A percentile compares a stretch with the other conserved stretches of the same genome.
Conservation (phyloP, 2,329 filamentous ascomycete species). For the Neonectria coccinea region DNA sequence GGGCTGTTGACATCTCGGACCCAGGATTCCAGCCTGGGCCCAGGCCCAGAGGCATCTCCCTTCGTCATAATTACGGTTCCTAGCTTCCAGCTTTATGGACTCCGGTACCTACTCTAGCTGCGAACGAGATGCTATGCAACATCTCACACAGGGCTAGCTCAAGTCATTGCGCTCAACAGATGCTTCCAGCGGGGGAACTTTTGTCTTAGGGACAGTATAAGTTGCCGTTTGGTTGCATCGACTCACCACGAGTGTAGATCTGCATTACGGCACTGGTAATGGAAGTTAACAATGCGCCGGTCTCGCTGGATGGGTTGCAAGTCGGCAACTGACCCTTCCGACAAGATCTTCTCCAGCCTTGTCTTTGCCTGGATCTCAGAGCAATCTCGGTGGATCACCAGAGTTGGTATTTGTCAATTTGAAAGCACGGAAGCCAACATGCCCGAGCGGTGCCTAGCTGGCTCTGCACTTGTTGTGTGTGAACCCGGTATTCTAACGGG, state of each 20-base stretch:
- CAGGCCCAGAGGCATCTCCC: not conserved
- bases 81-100: not conserved
- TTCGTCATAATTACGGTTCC: not conserved
- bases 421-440: not conserved
- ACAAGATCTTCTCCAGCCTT: not conserved
- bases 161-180: not conserved
- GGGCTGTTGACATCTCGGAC: not conserved
- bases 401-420: not conserved
- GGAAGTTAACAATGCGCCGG: too few species aligned
- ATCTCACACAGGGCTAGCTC: not conserved
- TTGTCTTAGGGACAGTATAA: not conserved
- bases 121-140: not conserved
- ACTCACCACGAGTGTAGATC: not conserved
- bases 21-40: not conserved
- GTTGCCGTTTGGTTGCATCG: too few species aligned
- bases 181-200: not conserved
- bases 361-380: not conserved
- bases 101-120: not conserved
- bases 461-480: not conserved
- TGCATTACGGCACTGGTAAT: not conserved
- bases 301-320: not conserved
- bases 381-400: not conserved
- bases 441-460: slow-evolving; percentile 6
- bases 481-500: not conserved
- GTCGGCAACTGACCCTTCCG: not conserved